These are phyloP conservation scores for Phytophthora quininea DNA, from an alignment of 352 stramenopile genomes.

Conservation along the genomic window DNA sequence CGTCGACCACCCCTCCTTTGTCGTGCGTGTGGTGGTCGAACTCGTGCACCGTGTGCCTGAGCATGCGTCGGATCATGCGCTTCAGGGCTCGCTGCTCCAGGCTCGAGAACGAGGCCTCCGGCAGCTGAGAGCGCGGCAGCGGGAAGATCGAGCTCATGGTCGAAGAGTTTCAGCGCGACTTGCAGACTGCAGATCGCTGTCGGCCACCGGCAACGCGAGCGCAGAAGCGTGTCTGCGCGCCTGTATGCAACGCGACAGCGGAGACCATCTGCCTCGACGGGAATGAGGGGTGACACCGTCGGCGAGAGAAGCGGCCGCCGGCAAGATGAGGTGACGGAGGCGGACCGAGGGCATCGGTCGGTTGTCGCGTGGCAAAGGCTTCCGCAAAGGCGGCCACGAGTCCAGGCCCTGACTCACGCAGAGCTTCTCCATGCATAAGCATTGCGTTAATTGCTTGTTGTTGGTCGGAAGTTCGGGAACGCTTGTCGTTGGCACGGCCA, in stretches of 20 bases:
- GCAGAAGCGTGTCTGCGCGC: background rate
- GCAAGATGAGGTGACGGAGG: background rate
- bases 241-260: background rate
- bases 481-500: too few relatives aligned
- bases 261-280: background rate
- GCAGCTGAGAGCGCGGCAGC: slow-evolving; percentile 34
- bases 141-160: slow-evolving; percentile 33
- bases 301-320: slow-evolving; percentile 1
- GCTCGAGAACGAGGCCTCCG: slow-evolving; percentile 19
- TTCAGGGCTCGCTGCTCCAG: slow-evolving; percentile 26
- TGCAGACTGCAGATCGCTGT: slow-evolving; percentile 10
- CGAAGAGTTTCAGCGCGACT: background rate
- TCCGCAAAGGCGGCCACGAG: too few relatives aligned
- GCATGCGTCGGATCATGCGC: slow-evolving; percentile 31
- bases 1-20: slow-evolving; percentile 31
- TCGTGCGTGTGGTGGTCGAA: slow-evolving; percentile 35
- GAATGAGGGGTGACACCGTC: background rate
- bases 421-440: too few relatives aligned
- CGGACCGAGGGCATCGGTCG: too few relatives aligned
- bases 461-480: too few relatives aligned
- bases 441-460: too few relatives aligned
- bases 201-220: slow-evolving; percentile 1
- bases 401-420: too few relatives aligned
- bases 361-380: too few relatives aligned
- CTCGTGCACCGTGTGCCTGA: slow-evolving; percentile 37